phyloP scores from a whole-genome alignment of 1,139 yeast genomes.

The Taphrina communis region DNA sequence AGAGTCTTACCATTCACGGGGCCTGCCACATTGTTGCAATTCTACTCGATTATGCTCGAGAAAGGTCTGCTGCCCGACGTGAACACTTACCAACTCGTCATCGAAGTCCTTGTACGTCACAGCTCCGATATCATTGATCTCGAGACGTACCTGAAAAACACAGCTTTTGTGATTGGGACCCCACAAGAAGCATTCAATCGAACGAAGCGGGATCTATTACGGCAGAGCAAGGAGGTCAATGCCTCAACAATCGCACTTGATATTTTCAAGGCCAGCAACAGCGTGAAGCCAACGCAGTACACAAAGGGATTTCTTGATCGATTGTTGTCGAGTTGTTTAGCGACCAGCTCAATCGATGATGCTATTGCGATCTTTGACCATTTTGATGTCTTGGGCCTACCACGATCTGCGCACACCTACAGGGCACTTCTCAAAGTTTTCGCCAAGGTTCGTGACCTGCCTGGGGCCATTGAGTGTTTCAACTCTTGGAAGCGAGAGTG shows the following conservation, averaged over 20 bases:
- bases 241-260: slow-evolving; percentile 14
- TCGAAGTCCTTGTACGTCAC: slow-evolving; percentile 6
- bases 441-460: slow-evolving; percentile 41
- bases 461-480: slow-evolving; percentile 45
- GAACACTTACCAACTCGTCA: slow-evolving; percentile 11
- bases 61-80: slow-evolving; percentile 12
- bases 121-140: not conserved
- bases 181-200: slow-evolving; percentile 21
- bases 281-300: slow-evolving; percentile 7
- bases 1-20: not conserved
- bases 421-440: slow-evolving; percentile 40
- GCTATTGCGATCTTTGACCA: slow-evolving; percentile 26
- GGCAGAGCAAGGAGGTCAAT: slow-evolving; percentile 6
- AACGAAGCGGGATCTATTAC: not conserved
- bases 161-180: slow-evolving; percentile 8
- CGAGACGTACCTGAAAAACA: not conserved
- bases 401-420: slow-evolving; percentile 27
- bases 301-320: not conserved
- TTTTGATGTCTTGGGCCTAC: not conserved
- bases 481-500: slow-evolving; percentile 45
- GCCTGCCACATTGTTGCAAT: slow-evolving; percentile 3
- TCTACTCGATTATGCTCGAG: slow-evolving; percentile 34
- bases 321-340: slow-evolving; percentile 11
- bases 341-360: slow-evolving; percentile 15
- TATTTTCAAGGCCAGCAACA: slow-evolving; percentile 24